phyloP scores from a whole-genome alignment of 805 yeast genomes.

The Candida sonorensis region DNA sequence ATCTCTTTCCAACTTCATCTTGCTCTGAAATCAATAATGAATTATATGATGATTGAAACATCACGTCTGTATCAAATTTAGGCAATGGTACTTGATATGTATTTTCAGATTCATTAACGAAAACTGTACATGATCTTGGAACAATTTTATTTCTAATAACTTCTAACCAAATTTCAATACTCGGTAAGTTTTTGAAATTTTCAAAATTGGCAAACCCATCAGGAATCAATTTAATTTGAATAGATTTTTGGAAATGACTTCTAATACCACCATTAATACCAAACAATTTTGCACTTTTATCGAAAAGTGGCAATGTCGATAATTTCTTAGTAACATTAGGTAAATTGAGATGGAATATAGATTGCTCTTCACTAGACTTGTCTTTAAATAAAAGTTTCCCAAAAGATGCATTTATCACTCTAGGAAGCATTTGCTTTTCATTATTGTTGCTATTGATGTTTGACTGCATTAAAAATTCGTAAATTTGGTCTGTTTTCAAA shows the following conservation, averaged over 20 bases:
- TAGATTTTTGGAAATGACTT: slow-evolving; percentile 21
- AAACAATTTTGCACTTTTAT: slow-evolving; percentile 19
- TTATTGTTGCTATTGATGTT: slow-evolving; percentile 3
- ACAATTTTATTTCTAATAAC: slow-evolving; percentile 15
- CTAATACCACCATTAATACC: slow-evolving; percentile 26
- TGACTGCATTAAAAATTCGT: slow-evolving; percentile 6
- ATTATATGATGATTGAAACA: slow-evolving; percentile 24
- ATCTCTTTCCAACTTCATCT: slow-evolving; percentile 7
- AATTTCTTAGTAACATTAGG: slow-evolving; percentile 20
- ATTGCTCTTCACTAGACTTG: slow-evolving; percentile 4
- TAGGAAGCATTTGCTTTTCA: slow-evolving; percentile 14
- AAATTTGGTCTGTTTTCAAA: slow-evolving; percentile 4
- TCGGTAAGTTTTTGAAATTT: slow-evolving; percentile 20
- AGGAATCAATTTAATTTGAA: slow-evolving; percentile 27
- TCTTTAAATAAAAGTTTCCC: slow-evolving; percentile 21
- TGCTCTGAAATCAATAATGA: slow-evolving; percentile 18
- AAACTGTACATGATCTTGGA: slow-evolving; percentile 15
- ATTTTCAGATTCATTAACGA: slow-evolving; percentile 23
- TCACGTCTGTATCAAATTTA: slow-evolving; percentile 20
- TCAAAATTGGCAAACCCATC: slow-evolving; percentile 22
- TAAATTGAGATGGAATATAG: slow-evolving; percentile 21
- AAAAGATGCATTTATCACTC: slow-evolving; percentile 21
- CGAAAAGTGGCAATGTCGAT: slow-evolving; percentile 15
- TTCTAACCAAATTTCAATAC: slow-evolving; percentile 27
- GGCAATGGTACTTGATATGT: slow-evolving; percentile 22